phyloP scores from a whole-genome alignment of 257 asterid species.

The Solanum chilense region DNA sequence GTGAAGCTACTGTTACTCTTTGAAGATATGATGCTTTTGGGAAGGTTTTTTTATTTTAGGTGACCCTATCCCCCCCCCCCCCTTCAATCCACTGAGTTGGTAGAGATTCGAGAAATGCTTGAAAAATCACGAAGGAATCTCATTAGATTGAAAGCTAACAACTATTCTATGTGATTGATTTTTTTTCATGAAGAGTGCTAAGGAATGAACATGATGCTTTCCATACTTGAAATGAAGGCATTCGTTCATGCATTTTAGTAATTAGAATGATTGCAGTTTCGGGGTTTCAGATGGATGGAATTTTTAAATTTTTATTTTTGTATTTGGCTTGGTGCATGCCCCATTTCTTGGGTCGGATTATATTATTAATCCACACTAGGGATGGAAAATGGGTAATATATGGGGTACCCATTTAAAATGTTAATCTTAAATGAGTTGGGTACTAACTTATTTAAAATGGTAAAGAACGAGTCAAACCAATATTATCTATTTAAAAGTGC shows the following conservation, averaged over 20 bases:
- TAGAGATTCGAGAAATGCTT: no score
- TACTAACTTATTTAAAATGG: no score
- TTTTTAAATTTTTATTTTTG: no score
- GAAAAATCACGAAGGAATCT: background rate
- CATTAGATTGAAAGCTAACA: background rate
- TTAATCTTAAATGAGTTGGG: no score
- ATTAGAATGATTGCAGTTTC: background rate
- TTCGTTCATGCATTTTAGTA: background rate
- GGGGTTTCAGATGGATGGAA: background rate
- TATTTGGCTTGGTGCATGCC: background rate
- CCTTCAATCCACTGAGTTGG: no score
- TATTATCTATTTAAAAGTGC: no score
- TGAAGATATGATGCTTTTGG: background rate
- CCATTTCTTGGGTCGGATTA: background rate
- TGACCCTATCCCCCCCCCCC: background rate
- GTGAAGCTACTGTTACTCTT: no score
- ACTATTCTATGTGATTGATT: background rate
- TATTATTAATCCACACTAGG: background rate
- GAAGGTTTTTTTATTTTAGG: background rate
- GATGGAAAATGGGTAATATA: no score
- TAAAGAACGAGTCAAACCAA: no score
- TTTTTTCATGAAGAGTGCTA: background rate
- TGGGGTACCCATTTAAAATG: no score
- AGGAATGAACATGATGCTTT: background rate
- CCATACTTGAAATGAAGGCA: background rate